These are phyloP conservation scores for Arthrobotrys pseudoclavata DNA, from an alignment of 2,329 filamentous ascomycete genomes.

Conservation along the genomic window DNA sequence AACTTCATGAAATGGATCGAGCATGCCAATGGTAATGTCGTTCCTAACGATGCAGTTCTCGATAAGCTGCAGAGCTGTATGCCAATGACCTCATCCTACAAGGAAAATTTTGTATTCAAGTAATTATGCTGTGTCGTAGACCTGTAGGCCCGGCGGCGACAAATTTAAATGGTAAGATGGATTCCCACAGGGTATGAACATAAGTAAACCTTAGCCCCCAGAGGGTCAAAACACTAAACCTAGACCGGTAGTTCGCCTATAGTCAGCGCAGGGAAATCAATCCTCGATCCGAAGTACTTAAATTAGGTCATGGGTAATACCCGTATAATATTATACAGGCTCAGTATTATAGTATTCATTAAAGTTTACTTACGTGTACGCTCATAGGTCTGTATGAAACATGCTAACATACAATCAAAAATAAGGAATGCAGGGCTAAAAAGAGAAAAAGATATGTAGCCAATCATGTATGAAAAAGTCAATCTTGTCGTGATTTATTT, in stretches of 20 bases:
- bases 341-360: not conserved
- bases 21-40: slow-evolving; percentile 22
- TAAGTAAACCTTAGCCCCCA: too few species aligned
- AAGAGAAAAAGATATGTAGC: not conserved
- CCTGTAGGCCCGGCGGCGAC: too few species aligned
- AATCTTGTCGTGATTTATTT: not conserved
- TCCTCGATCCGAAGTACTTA: not conserved
- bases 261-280: not conserved
- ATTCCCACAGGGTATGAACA: too few species aligned
- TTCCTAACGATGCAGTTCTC: slow-evolving; percentile 1
- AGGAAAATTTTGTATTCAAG: too few species aligned
- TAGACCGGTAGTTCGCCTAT: too few species aligned
- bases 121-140: too few species aligned
- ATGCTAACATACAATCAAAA: not conserved
- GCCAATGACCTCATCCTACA: too few species aligned
- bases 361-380: not conserved
- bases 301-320: not conserved
- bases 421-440: not conserved
- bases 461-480: not conserved
- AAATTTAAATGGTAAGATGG: too few species aligned
- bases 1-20: slow-evolving; percentile 9
- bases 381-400: not conserved
- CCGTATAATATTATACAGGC: not conserved
- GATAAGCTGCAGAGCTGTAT: slow-evolving; percentile 30
- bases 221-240: too few species aligned